Evolutionary conservation across 768 basidiomycete genomes (phyloP).

Genomic region (Leccinum subgranulosum): DNA sequence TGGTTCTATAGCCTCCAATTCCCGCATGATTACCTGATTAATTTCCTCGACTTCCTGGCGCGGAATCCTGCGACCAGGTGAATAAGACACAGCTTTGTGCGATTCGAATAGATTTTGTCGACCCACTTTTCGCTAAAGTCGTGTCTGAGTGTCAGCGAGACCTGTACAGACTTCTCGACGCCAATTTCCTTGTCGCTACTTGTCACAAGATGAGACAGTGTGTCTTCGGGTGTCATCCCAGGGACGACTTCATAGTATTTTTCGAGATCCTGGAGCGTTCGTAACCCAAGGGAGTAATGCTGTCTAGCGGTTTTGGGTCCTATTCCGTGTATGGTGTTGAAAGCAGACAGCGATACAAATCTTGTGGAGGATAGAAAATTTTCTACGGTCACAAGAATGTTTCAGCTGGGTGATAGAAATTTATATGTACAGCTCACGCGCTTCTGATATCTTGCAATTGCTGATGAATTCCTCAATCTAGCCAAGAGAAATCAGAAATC

Average conservation of each 20-base stretch:
- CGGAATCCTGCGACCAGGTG: constrained; percentile 50
- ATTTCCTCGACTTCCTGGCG: constrained; percentile 79
- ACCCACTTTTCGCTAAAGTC: constrained; percentile 52
- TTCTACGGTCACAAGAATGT: constrained; percentile 34
- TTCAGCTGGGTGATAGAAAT: neutral
- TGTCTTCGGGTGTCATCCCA: constrained; percentile 35
- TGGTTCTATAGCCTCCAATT: constrained; percentile 57
- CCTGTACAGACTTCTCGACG: constrained; percentile 45
- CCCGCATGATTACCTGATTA: constrained; percentile 59
- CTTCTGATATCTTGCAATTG: constrained; percentile 55
- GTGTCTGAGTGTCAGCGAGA: constrained; percentile 55
- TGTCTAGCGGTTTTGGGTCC: constrained; percentile 67
- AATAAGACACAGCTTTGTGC: neutral
- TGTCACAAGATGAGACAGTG: constrained; percentile 21
- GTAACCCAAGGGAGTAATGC: constrained; percentile 62
- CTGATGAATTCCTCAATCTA: constrained; percentile 65
- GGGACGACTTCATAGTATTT: constrained; percentile 46
- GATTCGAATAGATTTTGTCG: neutral
- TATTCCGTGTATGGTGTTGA: constrained; percentile 68
- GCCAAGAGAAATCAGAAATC: neutral
- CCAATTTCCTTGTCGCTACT: constrained; percentile 18
- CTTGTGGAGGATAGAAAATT: constrained; percentile 46
- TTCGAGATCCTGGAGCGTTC: constrained; percentile 67
- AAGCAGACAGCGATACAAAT: constrained; percentile 53
- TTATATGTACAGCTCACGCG: constrained; percentile 34